Percentiles rank a stretch among this genome's conserved stretches.
Conservation (phyloP, 2,329 filamentous ascomycete genomes). For the Verticillium longisporum region DNA sequence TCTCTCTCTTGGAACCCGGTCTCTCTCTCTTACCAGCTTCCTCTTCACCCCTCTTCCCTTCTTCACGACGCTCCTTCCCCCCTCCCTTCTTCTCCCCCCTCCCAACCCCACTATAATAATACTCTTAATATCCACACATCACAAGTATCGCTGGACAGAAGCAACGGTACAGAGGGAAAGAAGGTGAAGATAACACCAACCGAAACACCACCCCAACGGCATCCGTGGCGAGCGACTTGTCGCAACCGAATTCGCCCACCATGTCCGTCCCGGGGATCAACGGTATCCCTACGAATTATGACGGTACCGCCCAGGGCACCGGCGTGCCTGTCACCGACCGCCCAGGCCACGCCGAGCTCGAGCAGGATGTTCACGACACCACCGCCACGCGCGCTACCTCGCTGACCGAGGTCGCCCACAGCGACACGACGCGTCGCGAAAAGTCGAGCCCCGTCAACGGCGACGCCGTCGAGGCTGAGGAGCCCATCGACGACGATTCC, state of each 20-base stretch:
- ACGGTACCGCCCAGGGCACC: slow-evolving; percentile 35
- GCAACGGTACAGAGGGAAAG: neutral
- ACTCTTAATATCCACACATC: neutral
- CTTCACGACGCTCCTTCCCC: neutral
- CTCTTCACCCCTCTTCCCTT: neutral
- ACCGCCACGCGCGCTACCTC: slow-evolving; percentile 28
- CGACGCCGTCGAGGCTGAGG: slow-evolving; percentile 10
- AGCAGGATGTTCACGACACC: slow-evolving; percentile 16
- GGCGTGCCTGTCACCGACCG: slow-evolving; percentile 27
- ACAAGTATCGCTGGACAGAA: neutral
- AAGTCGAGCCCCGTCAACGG: slow-evolving; percentile 11
- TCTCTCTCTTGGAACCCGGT: neutral
- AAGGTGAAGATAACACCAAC: neutral
- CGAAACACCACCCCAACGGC: neutral
- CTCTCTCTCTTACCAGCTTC: neutral
- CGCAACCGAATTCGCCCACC: slow-evolving; percentile 5
- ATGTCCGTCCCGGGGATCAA: slow-evolving; percentile 35
- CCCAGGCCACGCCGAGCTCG: slow-evolving; percentile 18
- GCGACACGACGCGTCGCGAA: slow-evolving; percentile 15
- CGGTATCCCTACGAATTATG: slow-evolving; percentile 39
- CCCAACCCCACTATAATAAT: neutral
- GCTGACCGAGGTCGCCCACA: slow-evolving; percentile 25
- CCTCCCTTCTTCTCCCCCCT: neutral
- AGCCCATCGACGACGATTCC: slow-evolving; percentile 24
- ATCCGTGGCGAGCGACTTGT: neutral